Evolutionary conservation across 768 basidiomycete genomes (phyloP).

Genomic region (Kockovaella imperatae): DNA sequence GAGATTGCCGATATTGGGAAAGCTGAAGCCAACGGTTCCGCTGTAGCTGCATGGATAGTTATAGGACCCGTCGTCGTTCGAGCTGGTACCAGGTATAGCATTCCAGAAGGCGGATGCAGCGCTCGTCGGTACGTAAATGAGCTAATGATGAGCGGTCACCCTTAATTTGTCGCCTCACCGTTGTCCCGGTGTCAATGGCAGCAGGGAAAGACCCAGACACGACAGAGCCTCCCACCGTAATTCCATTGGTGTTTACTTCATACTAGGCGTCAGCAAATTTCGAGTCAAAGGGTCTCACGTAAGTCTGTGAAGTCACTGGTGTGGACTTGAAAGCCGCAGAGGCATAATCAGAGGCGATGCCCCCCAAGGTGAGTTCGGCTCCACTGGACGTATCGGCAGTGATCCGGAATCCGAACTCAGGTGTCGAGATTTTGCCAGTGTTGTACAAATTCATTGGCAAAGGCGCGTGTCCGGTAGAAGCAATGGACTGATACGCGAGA

Average conservation of each 20-base stretch:
- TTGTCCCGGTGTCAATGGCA: conserved; percentile 5
- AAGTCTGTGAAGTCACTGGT: conserved; percentile 1
- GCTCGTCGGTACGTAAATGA: conserved; percentile 5
- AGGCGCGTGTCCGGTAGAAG: conserved; percentile 2
- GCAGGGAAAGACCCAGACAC: conserved; percentile 1
- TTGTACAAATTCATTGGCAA: conserved; percentile 2
- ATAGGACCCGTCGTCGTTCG: conserved; percentile 3
- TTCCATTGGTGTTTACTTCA: conserved; percentile 5
- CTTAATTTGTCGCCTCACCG: neutral
- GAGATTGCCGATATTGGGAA: conserved; percentile 3
- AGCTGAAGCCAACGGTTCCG: conserved; percentile 6
- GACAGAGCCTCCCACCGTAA: conserved; percentile 1
- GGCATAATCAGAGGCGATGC: conserved; percentile 8
- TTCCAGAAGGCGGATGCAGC: conserved; percentile 6
- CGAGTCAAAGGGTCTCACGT: neutral
- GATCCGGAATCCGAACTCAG: conserved; percentile 7
- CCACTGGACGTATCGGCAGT: conserved; percentile 1
- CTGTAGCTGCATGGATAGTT: conserved; percentile 3
- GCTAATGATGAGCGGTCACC: neutral
- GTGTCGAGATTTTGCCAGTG: neutral
- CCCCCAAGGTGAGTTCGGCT: conserved; percentile 8
- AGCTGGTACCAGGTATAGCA: neutral
- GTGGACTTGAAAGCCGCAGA: conserved; percentile 4
- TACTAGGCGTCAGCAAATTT: neutral
- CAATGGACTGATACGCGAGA: conserved; percentile 5